phyloP scores from a whole-genome alignment of 257 asterid species.

The Gynochthodes officinalis region DNA sequence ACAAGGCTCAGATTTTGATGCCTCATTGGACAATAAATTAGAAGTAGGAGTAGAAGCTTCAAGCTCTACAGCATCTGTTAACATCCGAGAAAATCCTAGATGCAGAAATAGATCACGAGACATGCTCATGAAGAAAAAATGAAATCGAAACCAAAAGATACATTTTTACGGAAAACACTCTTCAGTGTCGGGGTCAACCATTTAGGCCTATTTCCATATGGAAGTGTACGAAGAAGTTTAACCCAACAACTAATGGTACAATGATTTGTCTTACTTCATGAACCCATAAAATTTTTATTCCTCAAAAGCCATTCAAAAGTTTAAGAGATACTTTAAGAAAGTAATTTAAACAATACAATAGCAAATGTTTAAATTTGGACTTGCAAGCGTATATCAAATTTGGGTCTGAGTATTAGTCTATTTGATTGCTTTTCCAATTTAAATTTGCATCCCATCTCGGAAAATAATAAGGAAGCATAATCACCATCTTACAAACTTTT shows the following conservation, averaged over 20 bases:
- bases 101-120: constrained; percentile 34
- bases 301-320: not conserved
- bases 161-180: not conserved
- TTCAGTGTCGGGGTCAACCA: not conserved
- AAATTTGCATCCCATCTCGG: not conserved
- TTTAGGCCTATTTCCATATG: not conserved
- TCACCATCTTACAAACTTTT: constrained; percentile 78
- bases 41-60: constrained; percentile 42
- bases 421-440: not conserved
- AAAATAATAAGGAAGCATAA: constrained; percentile 20
- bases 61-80: constrained; percentile 45
- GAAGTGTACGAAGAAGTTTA: not conserved
- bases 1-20: constrained; percentile 38
- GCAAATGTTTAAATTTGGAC: not conserved
- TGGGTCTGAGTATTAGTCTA: not conserved
- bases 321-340: not conserved
- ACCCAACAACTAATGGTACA: not conserved
- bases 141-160: not conserved
- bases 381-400: not conserved
- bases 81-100: constrained; percentile 64
- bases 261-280: not conserved
- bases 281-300: not conserved
- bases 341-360: not conserved
- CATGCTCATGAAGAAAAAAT: constrained; percentile 10
- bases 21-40: constrained; percentile 46